Evolutionary conservation across 345 rosid genomes (phyloP).

Genomic region (Gossypium thurberi): DNA sequence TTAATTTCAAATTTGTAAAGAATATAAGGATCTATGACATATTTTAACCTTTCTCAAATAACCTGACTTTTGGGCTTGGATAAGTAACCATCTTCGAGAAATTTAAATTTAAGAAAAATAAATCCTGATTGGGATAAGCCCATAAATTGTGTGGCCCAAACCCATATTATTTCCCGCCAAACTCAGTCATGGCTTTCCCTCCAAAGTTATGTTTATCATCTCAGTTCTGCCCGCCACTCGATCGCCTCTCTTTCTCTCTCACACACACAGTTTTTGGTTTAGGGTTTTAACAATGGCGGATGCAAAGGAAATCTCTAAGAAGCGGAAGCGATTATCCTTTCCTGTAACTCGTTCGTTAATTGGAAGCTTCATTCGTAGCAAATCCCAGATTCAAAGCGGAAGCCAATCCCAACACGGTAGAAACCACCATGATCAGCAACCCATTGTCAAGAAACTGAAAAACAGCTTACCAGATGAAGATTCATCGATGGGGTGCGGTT

Average conservation of each 20-base stretch:
- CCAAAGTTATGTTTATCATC: not conserved
- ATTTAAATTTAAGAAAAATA: too few species aligned
- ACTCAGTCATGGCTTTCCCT: not conserved
- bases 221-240: too few species aligned
- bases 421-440: conserved; percentile 5
- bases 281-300: conserved; percentile 21
- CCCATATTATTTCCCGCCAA: not conserved
- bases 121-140: not conserved
- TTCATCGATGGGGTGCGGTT: not conserved
- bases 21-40: too few species aligned
- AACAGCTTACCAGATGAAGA: not conserved
- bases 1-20: too few species aligned
- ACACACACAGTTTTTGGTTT: not conserved
- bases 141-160: not conserved
- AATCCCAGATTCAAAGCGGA: conserved; percentile 23
- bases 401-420: not conserved
- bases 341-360: conserved; percentile 4
- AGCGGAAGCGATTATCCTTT: conserved; percentile 25
- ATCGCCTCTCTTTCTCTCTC: not conserved
- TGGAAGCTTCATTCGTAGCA: conserved; percentile 25
- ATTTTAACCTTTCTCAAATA: too few species aligned
- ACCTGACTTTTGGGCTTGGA: too few species aligned
- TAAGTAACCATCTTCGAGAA: too few species aligned
- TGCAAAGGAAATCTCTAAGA: conserved; percentile 20
- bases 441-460: conserved; percentile 7